Evolutionary conservation across 108 stramenopile genomes (phyloP), one percentile per base, ranked within the genome.

Genomic region (Stephanodiscus minutulus): DNA sequence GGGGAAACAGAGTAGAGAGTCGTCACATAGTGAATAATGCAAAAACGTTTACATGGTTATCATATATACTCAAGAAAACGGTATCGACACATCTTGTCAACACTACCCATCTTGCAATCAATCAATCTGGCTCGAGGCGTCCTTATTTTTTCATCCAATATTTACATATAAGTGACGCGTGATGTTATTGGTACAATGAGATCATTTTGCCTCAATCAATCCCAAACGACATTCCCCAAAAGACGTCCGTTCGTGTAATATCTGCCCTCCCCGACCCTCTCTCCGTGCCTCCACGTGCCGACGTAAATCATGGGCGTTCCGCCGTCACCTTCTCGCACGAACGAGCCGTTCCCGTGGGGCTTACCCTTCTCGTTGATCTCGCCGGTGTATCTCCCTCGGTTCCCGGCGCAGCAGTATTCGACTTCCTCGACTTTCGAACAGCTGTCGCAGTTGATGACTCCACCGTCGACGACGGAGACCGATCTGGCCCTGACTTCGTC

Each of bases 141-240:
- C 43, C 43, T 44, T 44, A 11, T 15, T 13, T 44, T 17, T 3
- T 44, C 15, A 13, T 41, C 13, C 43, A 44, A 44, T 44, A 44
- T 44, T 44, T 44, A 44, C 43, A 44, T 41, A 44, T 1, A 44
- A 44, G 43, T 15, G 12, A 13, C 15, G 2, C 43, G 15, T 44
- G 43, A 44, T 44, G 43, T 15, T 3, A 44, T 44, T 17, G 43
- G 15, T 44, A 41, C 43, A 0, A 17, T 17, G 43, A 24, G 52
- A 48, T 2, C 52, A 27, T 25, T 1, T 25, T 24, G 25, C 22
- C 25, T 2, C 52, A 9, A 27, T 64, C 54, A 64, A 37, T 64
- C 61, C 71, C 62, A 54, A 72, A 56, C 62, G 21, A 64, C 71
- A 72, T 72, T 64, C 25, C 73, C 73, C 65, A 74, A 48, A 59